phyloP scores from a whole-genome alignment of 352 stramenopile species.

The Phytophthora nicotianae region DNA sequence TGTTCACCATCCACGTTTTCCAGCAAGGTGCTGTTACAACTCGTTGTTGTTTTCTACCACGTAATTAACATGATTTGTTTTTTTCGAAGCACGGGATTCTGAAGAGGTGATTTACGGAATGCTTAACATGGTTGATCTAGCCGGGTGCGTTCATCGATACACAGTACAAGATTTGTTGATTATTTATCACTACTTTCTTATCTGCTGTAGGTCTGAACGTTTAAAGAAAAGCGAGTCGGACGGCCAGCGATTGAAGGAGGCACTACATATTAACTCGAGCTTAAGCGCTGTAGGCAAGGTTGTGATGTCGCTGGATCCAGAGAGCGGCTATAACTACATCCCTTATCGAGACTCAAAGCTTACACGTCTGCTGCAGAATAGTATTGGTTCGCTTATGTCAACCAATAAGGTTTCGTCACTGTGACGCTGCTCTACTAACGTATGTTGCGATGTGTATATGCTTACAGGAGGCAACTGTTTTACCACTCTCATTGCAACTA shows the following conservation, averaged over 20 bases:
- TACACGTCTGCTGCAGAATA: constrained; percentile 84
- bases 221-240: constrained; percentile 90
- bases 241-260: constrained; percentile 83
- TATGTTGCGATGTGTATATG: too few species aligned
- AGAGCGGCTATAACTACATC: constrained; percentile 90
- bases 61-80: background rate
- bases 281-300: constrained; percentile 86
- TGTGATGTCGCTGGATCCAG: constrained; percentile 85
- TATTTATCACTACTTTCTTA: too few species aligned
- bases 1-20: constrained; percentile 90
- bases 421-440: background rate
- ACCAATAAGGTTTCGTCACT: background rate
- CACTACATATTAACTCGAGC: constrained; percentile 87
- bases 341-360: constrained; percentile 88
- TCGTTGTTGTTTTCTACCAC: background rate
- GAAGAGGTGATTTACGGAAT: constrained; percentile 86
- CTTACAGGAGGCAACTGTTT: constrained; percentile 88
- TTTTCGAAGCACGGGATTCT: constrained; percentile 53
- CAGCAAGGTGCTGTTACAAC: constrained; percentile 58
- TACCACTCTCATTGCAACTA: constrained; percentile 85
- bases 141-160: too few species aligned
- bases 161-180: too few species aligned
- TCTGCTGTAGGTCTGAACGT: constrained; percentile 58
- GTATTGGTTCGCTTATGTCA: constrained; percentile 53
- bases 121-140: constrained; percentile 87